These are phyloP conservation scores for Apiospora kogelbergensis DNA, from an alignment of 2,329 filamentous ascomycete genomes.

Conservation along the genomic window DNA sequence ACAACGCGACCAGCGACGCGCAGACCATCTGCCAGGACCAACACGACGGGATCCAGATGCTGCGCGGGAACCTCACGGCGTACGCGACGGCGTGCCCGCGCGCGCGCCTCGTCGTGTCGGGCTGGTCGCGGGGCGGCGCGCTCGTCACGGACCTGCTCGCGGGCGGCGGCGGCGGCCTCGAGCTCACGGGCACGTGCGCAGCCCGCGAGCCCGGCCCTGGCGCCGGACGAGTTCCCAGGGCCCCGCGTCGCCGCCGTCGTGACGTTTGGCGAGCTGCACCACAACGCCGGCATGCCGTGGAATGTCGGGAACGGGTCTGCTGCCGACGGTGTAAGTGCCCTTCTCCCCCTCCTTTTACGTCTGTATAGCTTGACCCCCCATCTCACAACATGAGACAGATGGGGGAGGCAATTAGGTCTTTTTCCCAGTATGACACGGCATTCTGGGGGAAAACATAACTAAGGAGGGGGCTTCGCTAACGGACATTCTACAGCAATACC, in stretches of 20 bases:
- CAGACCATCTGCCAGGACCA: slow-evolving; percentile 4
- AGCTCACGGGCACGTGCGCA: not conserved
- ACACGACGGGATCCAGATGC: not conserved
- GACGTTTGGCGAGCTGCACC: slow-evolving; percentile 10
- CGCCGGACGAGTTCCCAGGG: not conserved
- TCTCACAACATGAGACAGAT: not conserved
- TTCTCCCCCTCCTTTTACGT: not conserved
- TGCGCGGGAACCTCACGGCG: not conserved
- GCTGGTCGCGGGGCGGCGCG: slow-evolving; percentile 7
- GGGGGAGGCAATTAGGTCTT: too few relatives aligned
- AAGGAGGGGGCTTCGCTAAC: not conserved
- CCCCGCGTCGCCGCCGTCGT: not conserved
- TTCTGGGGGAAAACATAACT: too few relatives aligned
- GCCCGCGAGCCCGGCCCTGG: not conserved
- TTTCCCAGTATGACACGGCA: too few relatives aligned
- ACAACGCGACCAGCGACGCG: not conserved
- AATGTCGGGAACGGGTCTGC: slow-evolving; percentile 5
- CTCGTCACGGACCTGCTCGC: not conserved
- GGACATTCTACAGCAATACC: not conserved
- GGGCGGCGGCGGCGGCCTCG: slow-evolving; percentile 1
- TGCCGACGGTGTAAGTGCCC: not conserved
- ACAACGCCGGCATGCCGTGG: not conserved
- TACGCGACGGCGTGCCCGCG: not conserved
- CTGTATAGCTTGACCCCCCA: too few relatives aligned
- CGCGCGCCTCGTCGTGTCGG: not conserved